Conservation (phyloP, 2,329 filamentous ascomycete genomes). For the Rutstroemia sp. region DNA sequence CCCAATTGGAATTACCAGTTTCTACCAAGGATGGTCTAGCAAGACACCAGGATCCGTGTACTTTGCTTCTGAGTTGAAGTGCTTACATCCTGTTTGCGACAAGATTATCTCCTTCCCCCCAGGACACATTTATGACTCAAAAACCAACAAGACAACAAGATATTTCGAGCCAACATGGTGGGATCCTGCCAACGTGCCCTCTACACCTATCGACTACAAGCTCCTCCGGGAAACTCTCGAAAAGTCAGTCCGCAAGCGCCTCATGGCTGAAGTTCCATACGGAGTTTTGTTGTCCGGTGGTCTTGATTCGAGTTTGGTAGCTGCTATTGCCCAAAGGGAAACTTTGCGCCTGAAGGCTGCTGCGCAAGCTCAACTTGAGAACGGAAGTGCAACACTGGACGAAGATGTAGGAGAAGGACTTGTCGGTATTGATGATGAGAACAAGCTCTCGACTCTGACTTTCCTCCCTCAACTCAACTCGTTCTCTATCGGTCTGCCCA, state of each 20-base stretch:
- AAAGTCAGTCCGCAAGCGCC: conserved; percentile 85
- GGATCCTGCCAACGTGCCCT: conserved; percentile 72
- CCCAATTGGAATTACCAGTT: conserved; percentile 92
- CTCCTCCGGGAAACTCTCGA: conserved; percentile 75
- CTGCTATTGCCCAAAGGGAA: conserved; percentile 91
- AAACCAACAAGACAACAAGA: conserved; percentile 73
- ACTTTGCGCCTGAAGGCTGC: conserved; percentile 68
- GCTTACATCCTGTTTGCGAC: conserved; percentile 86
- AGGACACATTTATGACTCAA: conserved; percentile 92
- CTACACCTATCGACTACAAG: conserved; percentile 76
- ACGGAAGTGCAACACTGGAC: conserved; percentile 41
- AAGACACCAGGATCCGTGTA: conserved; percentile 77
- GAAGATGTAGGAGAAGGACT: conserved; percentile 61
- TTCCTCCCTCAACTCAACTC: conserved; percentile 94
- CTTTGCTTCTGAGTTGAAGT: conserved; percentile 97
- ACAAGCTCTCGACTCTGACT: conserved; percentile 82
- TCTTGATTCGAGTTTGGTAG: conserved; percentile 90
- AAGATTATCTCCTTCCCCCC: conserved; percentile 91
- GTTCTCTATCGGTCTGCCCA: conserved; percentile 94
- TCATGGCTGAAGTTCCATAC: conserved; percentile 99
- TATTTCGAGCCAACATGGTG: conserved; percentile 95
- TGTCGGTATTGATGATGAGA: conserved; percentile 89
- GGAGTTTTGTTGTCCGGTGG: conserved; percentile 93
- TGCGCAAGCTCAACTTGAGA: conserved; percentile 39
- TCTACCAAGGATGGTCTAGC: conserved; percentile 91